Evolutionary conservation across 2,329 filamentous ascomycete species (phyloP).

Genomic region (Cladosporium oxysporum): DNA sequence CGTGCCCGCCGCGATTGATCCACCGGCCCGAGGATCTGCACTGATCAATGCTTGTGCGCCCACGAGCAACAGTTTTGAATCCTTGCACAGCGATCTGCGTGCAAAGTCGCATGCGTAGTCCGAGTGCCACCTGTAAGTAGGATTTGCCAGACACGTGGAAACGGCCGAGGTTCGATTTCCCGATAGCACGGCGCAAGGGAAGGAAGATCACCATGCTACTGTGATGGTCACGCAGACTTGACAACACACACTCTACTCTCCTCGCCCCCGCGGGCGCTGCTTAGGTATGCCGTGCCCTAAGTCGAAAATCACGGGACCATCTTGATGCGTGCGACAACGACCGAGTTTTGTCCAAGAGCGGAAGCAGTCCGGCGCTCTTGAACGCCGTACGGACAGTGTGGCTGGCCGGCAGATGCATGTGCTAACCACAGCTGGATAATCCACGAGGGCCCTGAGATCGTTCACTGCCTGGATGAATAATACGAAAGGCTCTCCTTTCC

Average conservation of each 20-base stretch:
- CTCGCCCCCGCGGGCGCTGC: not conserved
- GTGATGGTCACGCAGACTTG: not conserved
- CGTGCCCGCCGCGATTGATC: not conserved
- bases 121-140: constrained; percentile 4
- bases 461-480: not conserved
- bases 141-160: constrained; percentile 11
- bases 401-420: not conserved
- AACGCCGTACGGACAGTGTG: not conserved
- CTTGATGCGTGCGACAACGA: not conserved
- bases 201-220: not conserved
- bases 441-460: not conserved
- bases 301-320: not conserved
- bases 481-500: not conserved
- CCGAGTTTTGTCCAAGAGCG: not conserved
- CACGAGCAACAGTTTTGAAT: not conserved
- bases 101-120: constrained; percentile 12
- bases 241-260: not conserved
- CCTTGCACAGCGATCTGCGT: constrained; percentile 5
- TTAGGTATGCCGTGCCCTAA: not conserved
- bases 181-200: not conserved
- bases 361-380: not conserved
- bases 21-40: not conserved
- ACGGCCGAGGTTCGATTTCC: not conserved
- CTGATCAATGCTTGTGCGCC: not conserved
- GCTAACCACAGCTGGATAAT: not conserved